Conservation (phyloP, 2,329 filamentous ascomycete species). For the Scytalidium sp. region DNA sequence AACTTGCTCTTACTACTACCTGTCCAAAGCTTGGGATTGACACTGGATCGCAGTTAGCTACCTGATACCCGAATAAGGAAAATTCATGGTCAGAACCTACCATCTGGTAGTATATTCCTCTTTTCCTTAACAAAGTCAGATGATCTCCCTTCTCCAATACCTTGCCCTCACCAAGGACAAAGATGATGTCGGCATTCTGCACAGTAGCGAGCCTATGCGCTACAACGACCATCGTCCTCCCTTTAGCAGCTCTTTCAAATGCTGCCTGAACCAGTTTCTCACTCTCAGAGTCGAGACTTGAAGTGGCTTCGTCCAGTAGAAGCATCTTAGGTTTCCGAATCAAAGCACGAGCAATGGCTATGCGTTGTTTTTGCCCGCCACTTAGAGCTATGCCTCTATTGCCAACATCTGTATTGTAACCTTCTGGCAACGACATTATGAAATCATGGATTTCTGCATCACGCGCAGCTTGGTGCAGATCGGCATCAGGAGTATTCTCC, state of each 20-base stretch:
- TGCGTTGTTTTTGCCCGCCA: conserved; percentile 54
- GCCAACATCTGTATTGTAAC: conserved; percentile 45
- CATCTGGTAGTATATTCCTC: conserved; percentile 8
- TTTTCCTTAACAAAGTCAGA: not conserved
- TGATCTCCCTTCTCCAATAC: conserved; percentile 5
- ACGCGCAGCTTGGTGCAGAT: conserved; percentile 42
- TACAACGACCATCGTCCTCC: conserved; percentile 73
- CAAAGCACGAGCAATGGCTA: conserved; percentile 53
- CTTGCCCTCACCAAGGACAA: conserved; percentile 5
- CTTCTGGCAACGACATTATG: conserved; percentile 47
- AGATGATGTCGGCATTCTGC: conserved; percentile 61
- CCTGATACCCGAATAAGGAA: not conserved
- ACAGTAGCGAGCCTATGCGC: conserved; percentile 76
- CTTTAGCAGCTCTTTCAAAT: conserved; percentile 60
- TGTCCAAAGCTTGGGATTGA: conserved; percentile 28
- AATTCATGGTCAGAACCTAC: not conserved
- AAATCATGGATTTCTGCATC: conserved; percentile 52
- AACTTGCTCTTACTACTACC: conserved; percentile 10
- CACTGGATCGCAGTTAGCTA: conserved; percentile 11
- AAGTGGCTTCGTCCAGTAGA: conserved; percentile 58
- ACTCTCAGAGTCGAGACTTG: conserved; percentile 51
- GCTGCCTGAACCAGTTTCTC: conserved; percentile 61
- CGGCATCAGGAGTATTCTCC: conserved; percentile 32
- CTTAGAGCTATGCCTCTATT: conserved; percentile 43
- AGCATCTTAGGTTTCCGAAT: conserved; percentile 49